phyloP scores from a whole-genome alignment of 2,329 filamentous ascomycete species.

The Exophiala sideris region DNA sequence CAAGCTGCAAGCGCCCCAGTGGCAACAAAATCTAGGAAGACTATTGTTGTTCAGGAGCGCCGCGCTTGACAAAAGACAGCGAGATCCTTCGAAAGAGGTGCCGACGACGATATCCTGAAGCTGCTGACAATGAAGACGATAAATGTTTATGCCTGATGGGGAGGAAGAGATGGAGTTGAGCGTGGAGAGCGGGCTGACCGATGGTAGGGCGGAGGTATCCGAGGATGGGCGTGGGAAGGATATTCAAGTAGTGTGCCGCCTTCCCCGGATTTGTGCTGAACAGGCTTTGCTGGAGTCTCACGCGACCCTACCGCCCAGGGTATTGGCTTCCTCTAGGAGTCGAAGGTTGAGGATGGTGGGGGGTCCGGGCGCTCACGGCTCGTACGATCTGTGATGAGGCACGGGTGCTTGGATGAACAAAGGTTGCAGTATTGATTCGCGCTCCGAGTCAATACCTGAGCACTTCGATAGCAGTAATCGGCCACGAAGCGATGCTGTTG shows the following conservation, averaged over 20 bases:
- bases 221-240: slow-evolving; percentile 5
- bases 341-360: background rate
- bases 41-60: too few species aligned
- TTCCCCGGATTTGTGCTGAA: slow-evolving; percentile 2
- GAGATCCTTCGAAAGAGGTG: too few species aligned
- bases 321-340: background rate
- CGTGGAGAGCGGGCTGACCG: slow-evolving; percentile 1
- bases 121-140: too few species aligned
- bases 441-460: too few species aligned
- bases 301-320: background rate
- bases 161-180: slow-evolving; percentile 1
- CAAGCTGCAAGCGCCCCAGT: too few species aligned
- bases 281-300: background rate
- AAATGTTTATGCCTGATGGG: background rate
- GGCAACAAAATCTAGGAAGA: too few species aligned
- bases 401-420: too few species aligned
- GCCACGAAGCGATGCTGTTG: too few species aligned
- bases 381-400: background rate
- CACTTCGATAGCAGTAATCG: too few species aligned
- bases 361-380: background rate
- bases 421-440: too few species aligned
- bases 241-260: background rate
- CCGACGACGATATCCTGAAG: too few species aligned
- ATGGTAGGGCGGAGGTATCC: slow-evolving; percentile 12
- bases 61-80: too few species aligned